These are phyloP conservation scores for Cladosporium sp. DNA, from an alignment of 2,329 filamentous ascomycete genomes.

Conservation along the genomic window DNA sequence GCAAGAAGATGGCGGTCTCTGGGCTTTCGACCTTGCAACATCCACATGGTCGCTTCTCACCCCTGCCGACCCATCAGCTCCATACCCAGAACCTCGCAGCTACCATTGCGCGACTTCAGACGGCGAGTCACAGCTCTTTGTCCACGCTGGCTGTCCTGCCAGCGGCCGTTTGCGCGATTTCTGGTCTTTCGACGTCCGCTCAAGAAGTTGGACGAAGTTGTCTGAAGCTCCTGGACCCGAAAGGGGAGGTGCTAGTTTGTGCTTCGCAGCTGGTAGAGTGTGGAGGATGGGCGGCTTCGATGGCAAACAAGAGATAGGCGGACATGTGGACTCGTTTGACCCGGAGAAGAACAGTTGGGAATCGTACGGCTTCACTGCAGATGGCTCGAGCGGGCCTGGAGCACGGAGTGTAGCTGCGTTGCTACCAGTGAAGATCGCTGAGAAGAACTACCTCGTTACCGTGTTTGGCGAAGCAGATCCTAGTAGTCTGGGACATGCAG, in stretches of 20 bases:
- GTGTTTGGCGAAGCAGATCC: conserved; percentile 54
- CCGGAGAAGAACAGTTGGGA: conserved; percentile 38
- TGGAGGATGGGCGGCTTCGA: conserved; percentile 81
- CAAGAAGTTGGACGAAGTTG: conserved; percentile 63
- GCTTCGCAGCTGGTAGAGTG: conserved; percentile 59
- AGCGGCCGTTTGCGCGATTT: conserved; percentile 63
- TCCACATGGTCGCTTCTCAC: conserved; percentile 62
- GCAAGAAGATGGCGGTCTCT: conserved; percentile 69
- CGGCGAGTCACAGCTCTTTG: conserved; percentile 64
- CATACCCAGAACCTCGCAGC: conserved; percentile 62
- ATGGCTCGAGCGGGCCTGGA: conserved; percentile 44
- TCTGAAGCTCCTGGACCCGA: conserved; percentile 62
- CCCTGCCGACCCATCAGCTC: conserved; percentile 46
- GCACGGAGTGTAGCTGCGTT: conserved; percentile 49
- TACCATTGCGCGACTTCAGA: conserved; percentile 65
- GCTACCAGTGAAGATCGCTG: conserved; percentile 37
- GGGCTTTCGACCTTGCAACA: conserved; percentile 67
- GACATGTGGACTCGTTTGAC: conserved; percentile 61
- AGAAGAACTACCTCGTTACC: conserved; percentile 42
- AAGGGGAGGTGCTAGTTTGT: conserved; percentile 65
- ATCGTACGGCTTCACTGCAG: conserved; percentile 34
- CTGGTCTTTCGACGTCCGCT: conserved; percentile 70
- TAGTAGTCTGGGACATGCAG: conserved; percentile 49
- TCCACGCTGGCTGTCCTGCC: conserved; percentile 72
- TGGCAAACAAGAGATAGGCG: conserved; percentile 65